Base-by-base conservation (phyloP, 78 protist genomes). In the Speleostelium caveatum region DNA sequence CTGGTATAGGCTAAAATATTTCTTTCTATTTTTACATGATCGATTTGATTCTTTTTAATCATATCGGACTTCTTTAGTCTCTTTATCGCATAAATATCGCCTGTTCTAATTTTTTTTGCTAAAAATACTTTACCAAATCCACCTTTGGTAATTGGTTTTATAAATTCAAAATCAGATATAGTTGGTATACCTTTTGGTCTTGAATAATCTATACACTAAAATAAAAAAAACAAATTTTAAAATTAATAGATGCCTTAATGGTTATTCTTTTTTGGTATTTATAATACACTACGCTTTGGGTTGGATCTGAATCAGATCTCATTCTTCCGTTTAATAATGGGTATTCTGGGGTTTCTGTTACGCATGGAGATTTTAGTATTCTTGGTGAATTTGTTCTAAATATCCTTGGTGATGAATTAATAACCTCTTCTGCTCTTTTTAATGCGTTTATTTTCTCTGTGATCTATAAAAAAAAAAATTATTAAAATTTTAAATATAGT, bases 61-160 rank as follows among this genome's bases (percentile, higher is more conserved):
- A 90, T 79, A 68, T 74, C 87, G 0, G 22, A 60, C 60, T 97
- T 97, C 51, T 72, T 33, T 45, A 97, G n/a, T 28, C 94, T 72
- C 71, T 97, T 96, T 74, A 97, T 96, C n/a, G 98, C 99, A 75
- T 86, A 96, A 17, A 95, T 68, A 65, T 96, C 95, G 5, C 95
- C 94, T 16, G 94, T 85, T 58, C 32, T 60, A 36, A 45, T 88
- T 65, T 97, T 96, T 42, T 79, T 72, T 1, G 97, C 97, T 33
- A 97, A 94, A 75, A 73, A 85, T 26, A 83, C 94, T 38, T 68
- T 78, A 2, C 95, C 95, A 73, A 56, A 92, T 17, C 88, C 95
- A 38, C 95, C 95, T 28, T 86, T 77, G 16, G 93, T 92, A 42
- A 92, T 74, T 10, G 86, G 92, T 33, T 92, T 92, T 17, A 92